These are phyloP conservation scores for Arthromyces matolae DNA, from an alignment of 768 basidiomycete species.

Conservation along the genomic window DNA sequence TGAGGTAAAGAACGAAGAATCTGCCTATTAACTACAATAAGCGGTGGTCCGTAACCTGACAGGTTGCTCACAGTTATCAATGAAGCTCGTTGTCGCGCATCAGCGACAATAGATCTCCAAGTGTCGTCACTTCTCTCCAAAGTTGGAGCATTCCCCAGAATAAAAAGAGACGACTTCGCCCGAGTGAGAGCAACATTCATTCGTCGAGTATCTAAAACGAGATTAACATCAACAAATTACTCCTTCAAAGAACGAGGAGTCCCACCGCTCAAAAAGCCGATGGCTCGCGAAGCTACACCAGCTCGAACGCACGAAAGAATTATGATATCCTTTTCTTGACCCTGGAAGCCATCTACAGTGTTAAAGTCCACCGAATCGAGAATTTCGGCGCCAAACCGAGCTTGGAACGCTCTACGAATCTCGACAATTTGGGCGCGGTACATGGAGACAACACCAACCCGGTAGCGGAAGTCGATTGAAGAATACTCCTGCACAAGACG, in stretches of 20 bases:
- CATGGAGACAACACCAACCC: constrained; percentile 78
- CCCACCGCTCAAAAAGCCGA: constrained; percentile 87
- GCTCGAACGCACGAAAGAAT: constrained; percentile 96
- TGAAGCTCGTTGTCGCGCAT: constrained; percentile 64
- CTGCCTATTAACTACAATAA: constrained; percentile 19
- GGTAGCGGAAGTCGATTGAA: constrained; percentile 38
- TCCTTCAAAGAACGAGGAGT: neutral
- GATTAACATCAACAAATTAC: neutral
- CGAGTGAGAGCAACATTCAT: constrained; percentile 99
- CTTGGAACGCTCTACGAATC: constrained; percentile 64
- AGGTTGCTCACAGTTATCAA: constrained; percentile 54
- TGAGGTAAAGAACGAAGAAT: constrained; percentile 24
- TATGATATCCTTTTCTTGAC: constrained; percentile 98
- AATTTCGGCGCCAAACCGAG: constrained; percentile 69
- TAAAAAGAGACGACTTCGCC: constrained; percentile 89
- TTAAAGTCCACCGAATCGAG: constrained; percentile 82
- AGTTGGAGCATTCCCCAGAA: constrained; percentile 87
- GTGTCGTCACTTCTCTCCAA: constrained; percentile 79
- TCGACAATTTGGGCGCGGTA: constrained; percentile 87
- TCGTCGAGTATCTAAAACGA: constrained; percentile 63
- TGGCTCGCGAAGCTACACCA: constrained; percentile 72
- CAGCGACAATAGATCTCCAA: constrained; percentile 75
- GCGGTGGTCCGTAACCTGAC: neutral
- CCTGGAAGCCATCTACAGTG: constrained; percentile 98
- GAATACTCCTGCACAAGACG: constrained; percentile 64